Conservation (phyloP, 2,329 filamentous ascomycete species). For the Colletotrichum chrysophilum region DNA sequence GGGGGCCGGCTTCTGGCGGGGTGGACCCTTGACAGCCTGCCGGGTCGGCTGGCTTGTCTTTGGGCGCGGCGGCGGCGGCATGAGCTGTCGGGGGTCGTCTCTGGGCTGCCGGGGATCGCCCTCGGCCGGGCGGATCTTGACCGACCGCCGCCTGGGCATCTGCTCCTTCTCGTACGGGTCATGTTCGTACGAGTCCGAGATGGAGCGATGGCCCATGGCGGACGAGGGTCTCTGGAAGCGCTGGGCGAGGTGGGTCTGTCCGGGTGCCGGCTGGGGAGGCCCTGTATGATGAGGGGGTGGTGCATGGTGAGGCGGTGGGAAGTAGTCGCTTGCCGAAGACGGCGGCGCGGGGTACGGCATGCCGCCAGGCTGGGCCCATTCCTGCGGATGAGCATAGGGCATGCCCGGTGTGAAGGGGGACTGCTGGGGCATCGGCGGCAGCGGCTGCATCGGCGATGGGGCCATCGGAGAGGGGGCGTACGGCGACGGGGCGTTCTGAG, state of each 20-base stretch:
- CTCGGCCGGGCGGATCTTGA: slow-evolving; percentile 38
- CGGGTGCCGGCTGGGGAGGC: background rate
- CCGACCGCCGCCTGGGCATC: slow-evolving; percentile 47
- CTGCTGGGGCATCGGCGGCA: background rate
- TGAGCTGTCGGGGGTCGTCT: slow-evolving; percentile 49
- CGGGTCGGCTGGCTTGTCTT: slow-evolving; percentile 27
- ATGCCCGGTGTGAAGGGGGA: slow-evolving; percentile 8
- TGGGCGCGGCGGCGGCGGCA: slow-evolving; percentile 48
- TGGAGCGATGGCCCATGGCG: slow-evolving; percentile 43
- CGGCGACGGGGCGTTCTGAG: slow-evolving; percentile 2
- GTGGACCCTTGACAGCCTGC: slow-evolving; percentile 28
- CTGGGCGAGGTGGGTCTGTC: slow-evolving; percentile 24
- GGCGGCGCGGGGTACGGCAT: slow-evolving; percentile 5
- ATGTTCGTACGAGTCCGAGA: slow-evolving; percentile 36
- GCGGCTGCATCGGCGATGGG: background rate
- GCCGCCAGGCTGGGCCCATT: slow-evolving; percentile 2
- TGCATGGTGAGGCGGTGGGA: slow-evolving; percentile 14
- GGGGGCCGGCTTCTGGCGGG: slow-evolving; percentile 9
- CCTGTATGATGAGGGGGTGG: slow-evolving; percentile 15
- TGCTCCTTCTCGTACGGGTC: slow-evolving; percentile 46
- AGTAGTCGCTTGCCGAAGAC: slow-evolving; percentile 13
- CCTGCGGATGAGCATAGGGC: background rate
- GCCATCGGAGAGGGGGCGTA: background rate
- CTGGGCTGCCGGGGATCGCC: slow-evolving; percentile 48
- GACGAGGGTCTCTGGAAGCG: slow-evolving; percentile 36